Evolutionary conservation across 1,139 yeast species (phyloP), one percentile per base, ranked within the genome.

Genomic region (Zygosaccharomyces sapae): DNA sequence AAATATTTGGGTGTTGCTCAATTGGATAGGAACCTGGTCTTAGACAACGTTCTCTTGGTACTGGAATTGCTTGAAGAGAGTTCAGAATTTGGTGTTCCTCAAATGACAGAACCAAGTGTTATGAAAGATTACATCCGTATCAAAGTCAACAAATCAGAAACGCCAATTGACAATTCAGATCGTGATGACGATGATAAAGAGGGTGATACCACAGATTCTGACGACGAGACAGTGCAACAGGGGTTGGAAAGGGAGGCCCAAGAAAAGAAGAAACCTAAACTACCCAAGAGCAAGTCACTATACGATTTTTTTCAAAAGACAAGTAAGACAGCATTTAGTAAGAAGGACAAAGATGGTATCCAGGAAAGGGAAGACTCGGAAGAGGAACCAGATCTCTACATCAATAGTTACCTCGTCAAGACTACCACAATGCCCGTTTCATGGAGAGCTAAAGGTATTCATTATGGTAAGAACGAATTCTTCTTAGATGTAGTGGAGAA

Each of bases 391-490:
- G 68, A 65, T 39, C 55, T 54, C 4, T 60, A 56, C 34, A 72
- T 83, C 50, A 84, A 85, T 59, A 79, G 86, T 41, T 77, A 86
- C 13, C 77, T 85, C 10, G 70, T 89, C 2, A 79, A 83, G 57
- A 84, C 90, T 0, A 77, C 87, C 8, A 84, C 88, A 33, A 81
- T 81, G 57, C 77, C 83, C 8, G 79, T 85, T 3, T 81, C 86
- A 37, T 85, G 94, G 95, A 76, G 95, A 67, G 83, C 86, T 42
- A 87, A 83, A 55, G 92, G 92, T 7, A 83, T 85, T 10, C 72
- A 73, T 53, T 85, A 85, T 62, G 80, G 80, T 56, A 85, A 83
- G 62, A 85, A 85, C 61, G 94, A 85, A 64, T 81, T 88, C 47
- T 85, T 83, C 59, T 74, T 85, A 56, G 89, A 85, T 64, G 84